phyloP scores from a whole-genome alignment of 169 alveolate genomes.

The Eimeria sp. region DNA sequence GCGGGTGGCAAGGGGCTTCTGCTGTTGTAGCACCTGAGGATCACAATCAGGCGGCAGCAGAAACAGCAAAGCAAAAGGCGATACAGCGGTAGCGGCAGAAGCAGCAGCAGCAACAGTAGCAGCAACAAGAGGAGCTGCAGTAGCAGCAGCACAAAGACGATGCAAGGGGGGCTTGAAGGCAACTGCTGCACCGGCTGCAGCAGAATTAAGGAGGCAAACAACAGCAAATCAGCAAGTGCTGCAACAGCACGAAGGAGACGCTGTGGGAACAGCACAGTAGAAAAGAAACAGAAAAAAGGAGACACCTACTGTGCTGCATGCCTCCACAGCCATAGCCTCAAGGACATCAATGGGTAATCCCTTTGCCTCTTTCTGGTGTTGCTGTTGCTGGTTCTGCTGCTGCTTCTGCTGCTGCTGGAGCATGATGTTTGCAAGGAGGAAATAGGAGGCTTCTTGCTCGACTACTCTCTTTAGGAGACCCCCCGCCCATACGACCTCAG shows the following conservation, averaged over 20 bases:
- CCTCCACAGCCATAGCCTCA: conserved; percentile 41
- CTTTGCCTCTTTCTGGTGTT: neutral
- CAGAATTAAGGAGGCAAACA: neutral
- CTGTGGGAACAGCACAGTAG: neutral
- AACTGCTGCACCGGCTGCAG: neutral
- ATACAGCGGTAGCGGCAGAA: neutral
- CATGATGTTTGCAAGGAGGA: neutral
- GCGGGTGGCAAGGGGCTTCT: conserved; percentile 29
- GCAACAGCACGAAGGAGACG: neutral
- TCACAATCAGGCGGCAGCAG: neutral
- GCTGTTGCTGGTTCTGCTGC: neutral
- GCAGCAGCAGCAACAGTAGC: conserved; percentile 6
- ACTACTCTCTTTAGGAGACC: neutral
- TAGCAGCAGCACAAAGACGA: neutral
- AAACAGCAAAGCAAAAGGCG: neutral
- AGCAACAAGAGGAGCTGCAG: neutral
- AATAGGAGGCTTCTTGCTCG: neutral
- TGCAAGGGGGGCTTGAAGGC: neutral
- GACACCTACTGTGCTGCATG: conserved; percentile 46
- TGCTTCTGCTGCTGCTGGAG: conserved; percentile 27
- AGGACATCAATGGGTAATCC: conserved; percentile 3
- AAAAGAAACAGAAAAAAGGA: neutral
- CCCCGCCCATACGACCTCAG: conserved; percentile 1
- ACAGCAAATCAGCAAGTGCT: neutral
- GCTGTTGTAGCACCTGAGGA: conserved; percentile 31